Conservation (phyloP, 2,329 filamentous ascomycete genomes). For the Venturia carpophila region DNA sequence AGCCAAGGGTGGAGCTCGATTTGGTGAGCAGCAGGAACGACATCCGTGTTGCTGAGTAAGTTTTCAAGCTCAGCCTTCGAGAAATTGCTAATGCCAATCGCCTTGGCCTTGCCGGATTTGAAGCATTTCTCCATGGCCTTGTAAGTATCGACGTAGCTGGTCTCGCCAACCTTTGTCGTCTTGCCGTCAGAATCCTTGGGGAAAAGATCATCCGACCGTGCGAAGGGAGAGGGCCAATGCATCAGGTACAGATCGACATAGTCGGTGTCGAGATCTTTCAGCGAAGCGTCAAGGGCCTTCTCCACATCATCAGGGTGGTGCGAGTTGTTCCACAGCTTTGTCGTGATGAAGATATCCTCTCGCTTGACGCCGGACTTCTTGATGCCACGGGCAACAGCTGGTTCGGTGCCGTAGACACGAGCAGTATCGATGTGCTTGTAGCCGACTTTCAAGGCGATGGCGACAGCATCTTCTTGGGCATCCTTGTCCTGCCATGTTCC, state of each 20-base stretch:
- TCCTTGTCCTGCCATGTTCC: conserved; percentile 52
- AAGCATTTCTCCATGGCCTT: conserved; percentile 62
- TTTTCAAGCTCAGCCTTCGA: conserved; percentile 71
- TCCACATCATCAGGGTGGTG: conserved; percentile 55
- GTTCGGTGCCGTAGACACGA: conserved; percentile 70
- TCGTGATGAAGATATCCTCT: conserved; percentile 65
- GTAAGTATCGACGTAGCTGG: conserved; percentile 15
- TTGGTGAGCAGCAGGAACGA: conserved; percentile 65
- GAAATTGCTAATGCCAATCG: conserved; percentile 84
- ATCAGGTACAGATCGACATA: conserved; percentile 44
- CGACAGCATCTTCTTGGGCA: conserved; percentile 50
- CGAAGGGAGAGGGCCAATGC: conserved; percentile 6
- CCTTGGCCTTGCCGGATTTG: conserved; percentile 62
- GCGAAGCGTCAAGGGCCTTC: conserved; percentile 51
- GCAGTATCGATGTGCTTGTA: conserved; percentile 74
- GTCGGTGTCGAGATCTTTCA: conserved; percentile 55
- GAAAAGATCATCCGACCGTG: conserved; percentile 3
- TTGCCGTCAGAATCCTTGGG: conserved; percentile 10
- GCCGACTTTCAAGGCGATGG: conserved; percentile 57
- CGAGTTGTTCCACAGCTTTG: conserved; percentile 76
- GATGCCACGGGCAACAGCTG: conserved; percentile 64
- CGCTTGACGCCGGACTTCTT: conserved; percentile 57
- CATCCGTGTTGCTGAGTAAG: conserved; percentile 35
- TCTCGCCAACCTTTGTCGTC: conserved; percentile 9
- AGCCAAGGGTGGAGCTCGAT: conserved; percentile 68